These are phyloP conservation scores for Cyclotella cryptica DNA, from an alignment of 108 stramenopile species.

Conservation along the genomic window DNA sequence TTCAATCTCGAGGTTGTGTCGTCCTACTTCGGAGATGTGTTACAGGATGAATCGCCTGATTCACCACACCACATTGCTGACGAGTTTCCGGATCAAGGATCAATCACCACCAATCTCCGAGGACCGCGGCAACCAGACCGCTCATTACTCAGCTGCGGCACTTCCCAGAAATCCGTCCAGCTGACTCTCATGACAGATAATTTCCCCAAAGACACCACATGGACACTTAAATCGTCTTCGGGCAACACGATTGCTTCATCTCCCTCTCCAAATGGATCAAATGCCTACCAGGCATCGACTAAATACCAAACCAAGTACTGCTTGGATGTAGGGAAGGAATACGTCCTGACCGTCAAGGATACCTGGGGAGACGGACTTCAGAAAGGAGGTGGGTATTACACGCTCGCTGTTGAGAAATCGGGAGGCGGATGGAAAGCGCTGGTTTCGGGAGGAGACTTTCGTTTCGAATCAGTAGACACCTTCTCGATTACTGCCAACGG, in stretches of 20 bases:
- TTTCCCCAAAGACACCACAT: constrained; percentile 3
- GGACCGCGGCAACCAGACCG: not conserved
- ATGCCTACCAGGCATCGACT: not conserved
- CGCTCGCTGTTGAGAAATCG: not conserved
- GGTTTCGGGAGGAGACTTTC: not conserved
- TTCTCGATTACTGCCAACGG: not conserved
- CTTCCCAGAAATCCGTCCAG: not conserved
- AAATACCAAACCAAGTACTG: constrained; percentile 5
- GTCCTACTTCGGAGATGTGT: not conserved
- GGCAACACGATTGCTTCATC: not conserved
- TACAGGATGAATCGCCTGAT: not conserved
- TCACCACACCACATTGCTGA: not conserved
- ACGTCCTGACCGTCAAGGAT: constrained; percentile 15
- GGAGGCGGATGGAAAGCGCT: not conserved
- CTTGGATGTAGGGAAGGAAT: not conserved
- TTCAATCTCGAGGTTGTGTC: not conserved
- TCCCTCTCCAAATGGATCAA: not conserved
- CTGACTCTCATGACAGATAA: constrained; percentile 6
- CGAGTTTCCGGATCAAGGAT: not conserved
- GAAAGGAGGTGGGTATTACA: constrained; percentile 2
- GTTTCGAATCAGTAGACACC: not conserved
- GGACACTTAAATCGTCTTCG: not conserved
- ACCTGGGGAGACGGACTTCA: constrained; percentile 2
- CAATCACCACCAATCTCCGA: not conserved
- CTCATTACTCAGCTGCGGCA: not conserved